Evolutionary conservation across 352 stramenopile species (phyloP).

Genomic region (Halophytophthora polymorphica): DNA sequence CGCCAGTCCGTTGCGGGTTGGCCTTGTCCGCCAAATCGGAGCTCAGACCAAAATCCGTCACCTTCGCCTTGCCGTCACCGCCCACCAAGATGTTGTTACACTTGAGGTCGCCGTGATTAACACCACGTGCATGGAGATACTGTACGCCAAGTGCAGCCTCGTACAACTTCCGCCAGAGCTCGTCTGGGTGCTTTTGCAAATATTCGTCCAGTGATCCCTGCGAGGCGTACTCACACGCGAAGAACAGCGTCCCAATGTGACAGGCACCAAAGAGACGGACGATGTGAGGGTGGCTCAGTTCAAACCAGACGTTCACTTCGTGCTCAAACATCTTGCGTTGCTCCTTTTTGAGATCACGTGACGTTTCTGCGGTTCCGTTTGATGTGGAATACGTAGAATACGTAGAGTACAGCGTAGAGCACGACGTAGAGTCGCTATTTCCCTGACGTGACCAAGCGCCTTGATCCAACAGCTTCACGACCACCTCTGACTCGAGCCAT

Average conservation of each 20-base stretch:
- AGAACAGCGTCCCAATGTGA: conserved; percentile 10
- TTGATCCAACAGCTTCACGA: too few relatives aligned
- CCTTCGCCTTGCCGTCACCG: conserved; percentile 4
- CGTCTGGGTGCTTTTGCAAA: neutral
- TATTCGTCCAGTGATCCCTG: conserved; percentile 5
- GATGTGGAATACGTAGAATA: too few relatives aligned
- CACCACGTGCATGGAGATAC: conserved; percentile 3
- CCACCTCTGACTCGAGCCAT: conserved; percentile 7
- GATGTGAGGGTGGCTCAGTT: conserved; percentile 8
- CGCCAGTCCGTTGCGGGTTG: neutral
- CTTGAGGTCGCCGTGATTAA: conserved; percentile 6
- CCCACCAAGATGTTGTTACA: conserved; percentile 9
- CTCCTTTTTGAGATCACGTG: neutral
- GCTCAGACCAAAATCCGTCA: conserved; percentile 12
- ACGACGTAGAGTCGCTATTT: too few relatives aligned
- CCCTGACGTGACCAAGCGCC: too few relatives aligned
- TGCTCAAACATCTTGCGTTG: conserved; percentile 2
- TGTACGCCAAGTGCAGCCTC: conserved; percentile 5
- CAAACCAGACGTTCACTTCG: conserved; percentile 16
- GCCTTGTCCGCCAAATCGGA: neutral
- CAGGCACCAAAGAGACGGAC: conserved; percentile 11
- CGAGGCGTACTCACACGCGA: conserved; percentile 12
- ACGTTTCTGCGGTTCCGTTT: neutral
- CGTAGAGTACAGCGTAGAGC: too few relatives aligned
- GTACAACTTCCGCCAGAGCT: conserved; percentile 6